Evolutionary conservation across 306 rosid genomes (phyloP).

Genomic region (Mimosa bimucronata): DNA sequence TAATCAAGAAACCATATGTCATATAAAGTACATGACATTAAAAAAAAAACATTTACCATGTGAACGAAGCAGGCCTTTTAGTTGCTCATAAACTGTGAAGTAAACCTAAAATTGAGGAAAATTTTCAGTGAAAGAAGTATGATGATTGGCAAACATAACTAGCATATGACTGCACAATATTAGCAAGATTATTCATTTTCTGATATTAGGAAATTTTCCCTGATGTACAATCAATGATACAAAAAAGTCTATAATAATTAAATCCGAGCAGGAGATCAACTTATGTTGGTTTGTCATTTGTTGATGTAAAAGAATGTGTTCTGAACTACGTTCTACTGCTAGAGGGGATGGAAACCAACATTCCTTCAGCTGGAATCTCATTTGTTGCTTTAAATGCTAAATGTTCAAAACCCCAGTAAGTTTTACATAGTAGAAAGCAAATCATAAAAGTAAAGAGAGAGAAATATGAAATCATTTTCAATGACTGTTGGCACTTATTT

Average conservation of each 20-base stretch:
- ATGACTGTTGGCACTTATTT: background rate
- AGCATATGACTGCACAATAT: conserved; percentile 19
- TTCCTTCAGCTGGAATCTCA: conserved; percentile 15
- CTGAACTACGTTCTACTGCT: background rate
- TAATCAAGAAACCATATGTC: conserved; percentile 9
- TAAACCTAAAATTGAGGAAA: conserved; percentile 70
- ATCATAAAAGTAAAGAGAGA: conserved; percentile 8
- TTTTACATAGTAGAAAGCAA: conserved; percentile 4
- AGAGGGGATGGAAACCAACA: background rate
- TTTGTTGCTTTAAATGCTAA: conserved; percentile 8
- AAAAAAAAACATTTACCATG: conserved; percentile 63
- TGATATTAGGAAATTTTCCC: conserved; percentile 14
- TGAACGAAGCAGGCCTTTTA: conserved; percentile 78
- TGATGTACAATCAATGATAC: background rate
- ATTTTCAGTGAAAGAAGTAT: conserved; percentile 39
- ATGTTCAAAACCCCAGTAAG: conserved; percentile 14
- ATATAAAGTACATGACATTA: conserved; percentile 15
- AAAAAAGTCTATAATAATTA: conserved; percentile 21
- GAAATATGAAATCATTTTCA: conserved; percentile 1
- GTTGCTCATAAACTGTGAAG: conserved; percentile 89
- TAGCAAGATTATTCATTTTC: conserved; percentile 12
- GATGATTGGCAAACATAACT: conserved; percentile 27
- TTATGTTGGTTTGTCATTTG: conserved; percentile 4
- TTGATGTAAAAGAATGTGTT: background rate
- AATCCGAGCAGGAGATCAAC: conserved; percentile 7